Conservation (phyloP, 2,329 filamentous ascomycete species). For the Aspergillus bombycis region DNA sequence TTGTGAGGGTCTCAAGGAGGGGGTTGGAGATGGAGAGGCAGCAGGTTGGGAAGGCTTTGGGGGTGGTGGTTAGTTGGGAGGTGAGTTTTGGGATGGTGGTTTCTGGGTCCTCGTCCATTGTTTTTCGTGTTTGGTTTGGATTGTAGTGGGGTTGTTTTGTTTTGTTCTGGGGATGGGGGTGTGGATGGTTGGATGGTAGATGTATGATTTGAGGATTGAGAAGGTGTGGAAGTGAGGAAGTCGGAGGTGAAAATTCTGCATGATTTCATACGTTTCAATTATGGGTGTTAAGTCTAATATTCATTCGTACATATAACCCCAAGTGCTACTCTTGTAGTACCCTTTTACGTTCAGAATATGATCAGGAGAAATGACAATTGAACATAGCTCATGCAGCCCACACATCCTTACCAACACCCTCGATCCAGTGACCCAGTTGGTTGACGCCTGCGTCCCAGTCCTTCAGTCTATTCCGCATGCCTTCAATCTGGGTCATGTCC, state of each 20-base stretch:
- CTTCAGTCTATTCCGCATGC: slow-evolving; percentile 82
- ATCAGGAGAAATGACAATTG: slow-evolving; percentile 1
- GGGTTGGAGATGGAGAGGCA: slow-evolving; percentile 33
- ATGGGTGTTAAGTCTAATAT: slow-evolving; percentile 5
- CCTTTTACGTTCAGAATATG: slow-evolving; percentile 4
- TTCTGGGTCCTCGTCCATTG: neutral
- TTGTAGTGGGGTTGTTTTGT: neutral
- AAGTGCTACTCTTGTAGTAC: slow-evolving; percentile 8
- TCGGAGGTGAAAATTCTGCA: neutral
- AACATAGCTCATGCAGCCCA: slow-evolving; percentile 72
- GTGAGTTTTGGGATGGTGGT: neutral
- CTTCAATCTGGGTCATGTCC: slow-evolving; percentile 91
- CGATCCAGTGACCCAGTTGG: slow-evolving; percentile 95
- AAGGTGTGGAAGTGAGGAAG: neutral
- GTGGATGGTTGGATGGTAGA: neutral
- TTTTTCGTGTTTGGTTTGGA: neutral
- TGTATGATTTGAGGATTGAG: neutral
- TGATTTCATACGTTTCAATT: neutral
- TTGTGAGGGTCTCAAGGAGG: slow-evolving; percentile 22
- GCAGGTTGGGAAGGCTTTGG: slow-evolving; percentile 30
- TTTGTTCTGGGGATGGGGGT: neutral
- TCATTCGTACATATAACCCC: neutral
- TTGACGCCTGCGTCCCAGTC: slow-evolving; percentile 98
- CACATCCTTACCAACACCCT: slow-evolving; percentile 88
- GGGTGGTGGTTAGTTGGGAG: slow-evolving; percentile 19